phyloP scores from a whole-genome alignment of 2,329 filamentous ascomycete genomes.

The Rutstroemia sp. region DNA sequence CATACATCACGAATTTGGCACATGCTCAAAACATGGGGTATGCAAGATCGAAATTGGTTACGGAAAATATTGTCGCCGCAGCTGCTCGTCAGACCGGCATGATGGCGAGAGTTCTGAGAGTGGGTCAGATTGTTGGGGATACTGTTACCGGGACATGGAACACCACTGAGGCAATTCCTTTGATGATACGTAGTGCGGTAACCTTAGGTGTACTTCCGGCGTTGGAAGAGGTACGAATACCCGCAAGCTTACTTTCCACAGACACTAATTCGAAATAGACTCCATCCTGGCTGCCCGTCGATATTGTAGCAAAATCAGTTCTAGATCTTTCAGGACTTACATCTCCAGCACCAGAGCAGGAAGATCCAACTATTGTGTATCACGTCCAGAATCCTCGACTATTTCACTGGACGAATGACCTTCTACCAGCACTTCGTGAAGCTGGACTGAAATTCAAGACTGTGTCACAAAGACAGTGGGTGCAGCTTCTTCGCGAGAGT shows the following conservation, averaged over 20 bases:
- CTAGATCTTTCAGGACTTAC: slow-evolving; percentile 32
- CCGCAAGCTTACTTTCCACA: background rate
- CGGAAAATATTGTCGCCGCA: slow-evolving; percentile 36
- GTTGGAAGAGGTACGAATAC: slow-evolving; percentile 33
- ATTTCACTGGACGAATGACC: slow-evolving; percentile 42
- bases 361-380: slow-evolving; percentile 30
- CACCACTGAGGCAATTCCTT: slow-evolving; percentile 41
- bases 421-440: slow-evolving; percentile 42
- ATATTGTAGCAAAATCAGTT: slow-evolving; percentile 36
- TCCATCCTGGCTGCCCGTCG: slow-evolving; percentile 40
- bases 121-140: slow-evolving; percentile 46
- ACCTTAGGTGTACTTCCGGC: slow-evolving; percentile 38
- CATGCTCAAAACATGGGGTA: slow-evolving; percentile 44
- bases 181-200: slow-evolving; percentile 40
- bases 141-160: slow-evolving; percentile 43
- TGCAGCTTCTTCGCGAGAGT: slow-evolving; percentile 36
- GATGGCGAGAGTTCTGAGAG: slow-evolving; percentile 34
- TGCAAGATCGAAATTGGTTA: slow-evolving; percentile 41
- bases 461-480: slow-evolving; percentile 39
- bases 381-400: slow-evolving; percentile 44
- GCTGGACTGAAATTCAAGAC: slow-evolving; percentile 38
- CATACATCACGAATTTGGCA: slow-evolving; percentile 16
- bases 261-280: slow-evolving; percentile 14
- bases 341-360: background rate
- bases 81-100: slow-evolving; percentile 31